These are phyloP conservation scores for Aspergillus coremiiformis DNA, from an alignment of 495 filamentous ascomycete species.

Conservation along the genomic window DNA sequence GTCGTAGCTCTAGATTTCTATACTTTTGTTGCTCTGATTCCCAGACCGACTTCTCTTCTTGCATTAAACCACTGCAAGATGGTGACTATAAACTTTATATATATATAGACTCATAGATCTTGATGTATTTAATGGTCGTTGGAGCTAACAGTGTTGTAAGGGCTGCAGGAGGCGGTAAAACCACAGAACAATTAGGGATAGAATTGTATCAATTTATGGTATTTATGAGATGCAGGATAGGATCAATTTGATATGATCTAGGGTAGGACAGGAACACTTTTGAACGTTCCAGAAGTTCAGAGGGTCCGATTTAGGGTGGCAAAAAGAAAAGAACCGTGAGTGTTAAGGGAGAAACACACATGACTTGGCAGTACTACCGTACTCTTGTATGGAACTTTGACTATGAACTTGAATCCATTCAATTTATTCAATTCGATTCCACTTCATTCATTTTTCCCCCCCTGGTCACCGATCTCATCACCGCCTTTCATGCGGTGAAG, in stretches of 20 bases:
- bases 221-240: not conserved
- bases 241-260: no score
- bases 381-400: no score
- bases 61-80: not conserved
- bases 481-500: constrained; percentile 45
- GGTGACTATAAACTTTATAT: not conserved
- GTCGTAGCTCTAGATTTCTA: no score
- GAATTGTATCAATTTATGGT: not conserved
- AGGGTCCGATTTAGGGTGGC: not conserved
- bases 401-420: no score
- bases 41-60: constrained; percentile 15
- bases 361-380: no score
- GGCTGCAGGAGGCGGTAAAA: not conserved
- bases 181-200: not conserved
- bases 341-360: no score
- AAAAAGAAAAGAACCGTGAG: no score
- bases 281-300: not conserved
- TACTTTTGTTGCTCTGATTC: constrained; percentile 2
- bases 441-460: constrained; percentile 3
- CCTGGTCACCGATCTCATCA: constrained; percentile 29
- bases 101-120: not conserved
- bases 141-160: not conserved
- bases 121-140: not conserved
- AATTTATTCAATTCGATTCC: no score
- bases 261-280: not conserved